Conservation (phyloP, 768 basidiomycete genomes). For the Calvatia gigantea region DNA sequence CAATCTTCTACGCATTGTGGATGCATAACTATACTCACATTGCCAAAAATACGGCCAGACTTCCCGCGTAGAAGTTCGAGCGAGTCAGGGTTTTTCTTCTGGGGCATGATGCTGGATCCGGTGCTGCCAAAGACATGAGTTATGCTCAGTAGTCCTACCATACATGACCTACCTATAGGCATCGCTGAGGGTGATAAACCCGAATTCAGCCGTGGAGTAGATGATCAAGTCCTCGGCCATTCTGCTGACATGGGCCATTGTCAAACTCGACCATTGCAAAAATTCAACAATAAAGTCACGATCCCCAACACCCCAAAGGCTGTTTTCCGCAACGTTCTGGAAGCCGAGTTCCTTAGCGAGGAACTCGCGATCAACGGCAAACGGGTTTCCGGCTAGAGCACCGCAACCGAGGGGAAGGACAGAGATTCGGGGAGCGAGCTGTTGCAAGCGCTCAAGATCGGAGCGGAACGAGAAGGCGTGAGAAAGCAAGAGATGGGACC, state of each 20-base stretch:
- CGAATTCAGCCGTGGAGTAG: constrained; percentile 96
- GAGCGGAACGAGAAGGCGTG: constrained; percentile 92
- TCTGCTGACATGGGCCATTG: constrained; percentile 91
- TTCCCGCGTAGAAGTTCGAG: constrained; percentile 94
- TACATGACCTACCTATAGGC: constrained; percentile 79
- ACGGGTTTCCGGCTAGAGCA: constrained; percentile 95
- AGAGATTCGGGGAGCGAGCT: constrained; percentile 87
- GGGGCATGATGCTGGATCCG: constrained; percentile 99
- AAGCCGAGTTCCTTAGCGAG: constrained; percentile 90
- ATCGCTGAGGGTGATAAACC: constrained; percentile 93
- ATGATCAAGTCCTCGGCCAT: constrained; percentile 96
- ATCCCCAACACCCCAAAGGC: constrained; percentile 94
- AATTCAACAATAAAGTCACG: constrained; percentile 98
- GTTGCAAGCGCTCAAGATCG: constrained; percentile 81
- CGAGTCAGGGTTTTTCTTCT: constrained; percentile 99
- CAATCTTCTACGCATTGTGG: background rate
- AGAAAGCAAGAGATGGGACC: constrained; percentile 95
- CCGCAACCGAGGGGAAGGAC: constrained; percentile 93
- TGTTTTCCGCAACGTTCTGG: constrained; percentile 86
- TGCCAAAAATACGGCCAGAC: constrained; percentile 90
- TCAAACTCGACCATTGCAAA: constrained; percentile 91
- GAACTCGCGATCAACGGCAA: constrained; percentile 89
- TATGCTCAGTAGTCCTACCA: background rate
- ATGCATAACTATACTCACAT: constrained; percentile 43
- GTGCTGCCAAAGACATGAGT: constrained; percentile 51